phyloP scores from a whole-genome alignment of 108 stramenopile species.

The Cyclotella baltica region DNA sequence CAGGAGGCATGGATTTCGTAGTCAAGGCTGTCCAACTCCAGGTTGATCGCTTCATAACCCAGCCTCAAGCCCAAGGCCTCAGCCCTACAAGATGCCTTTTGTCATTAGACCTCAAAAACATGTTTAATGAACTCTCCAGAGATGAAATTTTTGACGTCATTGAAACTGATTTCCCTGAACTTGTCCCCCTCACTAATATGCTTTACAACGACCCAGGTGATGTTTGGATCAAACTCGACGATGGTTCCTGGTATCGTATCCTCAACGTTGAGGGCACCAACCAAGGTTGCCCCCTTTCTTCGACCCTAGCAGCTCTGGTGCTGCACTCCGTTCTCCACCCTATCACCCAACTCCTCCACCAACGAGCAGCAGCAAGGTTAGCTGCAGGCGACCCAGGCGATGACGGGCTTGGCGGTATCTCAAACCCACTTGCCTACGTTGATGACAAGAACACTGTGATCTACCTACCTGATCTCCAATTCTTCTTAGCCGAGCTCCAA shows the following conservation, averaged over 20 bases:
- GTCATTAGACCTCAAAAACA: slow-evolving; percentile 30
- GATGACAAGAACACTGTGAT: no score
- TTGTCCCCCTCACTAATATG: slow-evolving; percentile 8
- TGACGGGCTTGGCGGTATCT: no score
- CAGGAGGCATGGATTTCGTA: slow-evolving; percentile 29
- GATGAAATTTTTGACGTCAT: neutral
- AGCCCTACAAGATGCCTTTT: slow-evolving; percentile 16
- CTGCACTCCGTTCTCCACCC: slow-evolving; percentile 6
- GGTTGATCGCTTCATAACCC: slow-evolving; percentile 19
- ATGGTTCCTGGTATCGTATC: slow-evolving; percentile 13
- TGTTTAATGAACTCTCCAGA: slow-evolving; percentile 41
- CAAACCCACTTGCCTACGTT: no score
- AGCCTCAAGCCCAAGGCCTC: slow-evolving; percentile 1
- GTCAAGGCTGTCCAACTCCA: slow-evolving; percentile 16
- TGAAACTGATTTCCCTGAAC: slow-evolving; percentile 10
- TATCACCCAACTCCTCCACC: no score
- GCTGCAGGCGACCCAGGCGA: no score
- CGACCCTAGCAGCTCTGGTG: slow-evolving; percentile 27
- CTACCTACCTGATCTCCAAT: no score
- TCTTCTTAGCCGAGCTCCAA: no score
- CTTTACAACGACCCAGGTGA: slow-evolving; percentile 9
- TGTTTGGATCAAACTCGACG: slow-evolving; percentile 18
- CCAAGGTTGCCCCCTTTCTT: slow-evolving; percentile 39
- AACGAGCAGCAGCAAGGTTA: no score
- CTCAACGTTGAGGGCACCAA: slow-evolving; percentile 26